A percentile compares a stretch with the other conserved stretches of the same genome.
Conservation (phyloP, 805 yeast species). For the Ogataea polymorpha region DNA sequence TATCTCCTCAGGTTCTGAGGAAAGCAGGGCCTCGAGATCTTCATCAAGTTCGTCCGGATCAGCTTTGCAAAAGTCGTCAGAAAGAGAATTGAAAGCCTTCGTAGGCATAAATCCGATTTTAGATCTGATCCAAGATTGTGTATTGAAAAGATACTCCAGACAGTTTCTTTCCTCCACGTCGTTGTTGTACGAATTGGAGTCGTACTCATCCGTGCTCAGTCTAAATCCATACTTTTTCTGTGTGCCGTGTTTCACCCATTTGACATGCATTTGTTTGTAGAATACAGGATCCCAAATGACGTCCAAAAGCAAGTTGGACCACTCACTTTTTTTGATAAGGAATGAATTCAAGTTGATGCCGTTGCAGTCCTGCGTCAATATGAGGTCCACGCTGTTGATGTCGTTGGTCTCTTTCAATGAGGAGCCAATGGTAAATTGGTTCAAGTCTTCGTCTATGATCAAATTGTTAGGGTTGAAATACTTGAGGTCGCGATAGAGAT, state of each 20-base stretch:
- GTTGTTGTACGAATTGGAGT: constrained; percentile 36
- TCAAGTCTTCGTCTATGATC: constrained; percentile 30
- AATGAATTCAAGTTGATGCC: constrained; percentile 42
- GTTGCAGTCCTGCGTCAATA: constrained; percentile 40
- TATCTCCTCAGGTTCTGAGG: constrained; percentile 11
- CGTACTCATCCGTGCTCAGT: constrained; percentile 27
- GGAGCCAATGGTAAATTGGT: constrained; percentile 20
- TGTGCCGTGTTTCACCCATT: constrained; percentile 29
- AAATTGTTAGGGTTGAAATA: constrained; percentile 37
- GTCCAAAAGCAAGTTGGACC: constrained; percentile 38
- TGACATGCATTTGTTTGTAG: constrained; percentile 34
- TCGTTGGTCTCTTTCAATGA: constrained; percentile 22
- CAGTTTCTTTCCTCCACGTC: constrained; percentile 39
- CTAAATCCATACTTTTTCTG: constrained; percentile 29
- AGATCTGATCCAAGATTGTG: constrained; percentile 40
- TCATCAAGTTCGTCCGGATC: constrained; percentile 29
- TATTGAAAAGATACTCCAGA: constrained; percentile 36
- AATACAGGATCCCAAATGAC: constrained; percentile 41
- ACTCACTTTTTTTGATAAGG: constrained; percentile 36
- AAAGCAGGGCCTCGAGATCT: constrained; percentile 20
- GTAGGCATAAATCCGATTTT: constrained; percentile 40
- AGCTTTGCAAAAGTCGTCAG: constrained; percentile 36
- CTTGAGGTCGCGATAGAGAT: constrained; percentile 31
- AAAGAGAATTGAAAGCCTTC: constrained; percentile 36
- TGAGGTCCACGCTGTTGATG: constrained; percentile 36